Percentiles rank a stretch among this genome's conserved stretches.
phyloP scores from a whole-genome alignment of 2,329 filamentous ascomycete species.

The Claviceps pazoutovae region DNA sequence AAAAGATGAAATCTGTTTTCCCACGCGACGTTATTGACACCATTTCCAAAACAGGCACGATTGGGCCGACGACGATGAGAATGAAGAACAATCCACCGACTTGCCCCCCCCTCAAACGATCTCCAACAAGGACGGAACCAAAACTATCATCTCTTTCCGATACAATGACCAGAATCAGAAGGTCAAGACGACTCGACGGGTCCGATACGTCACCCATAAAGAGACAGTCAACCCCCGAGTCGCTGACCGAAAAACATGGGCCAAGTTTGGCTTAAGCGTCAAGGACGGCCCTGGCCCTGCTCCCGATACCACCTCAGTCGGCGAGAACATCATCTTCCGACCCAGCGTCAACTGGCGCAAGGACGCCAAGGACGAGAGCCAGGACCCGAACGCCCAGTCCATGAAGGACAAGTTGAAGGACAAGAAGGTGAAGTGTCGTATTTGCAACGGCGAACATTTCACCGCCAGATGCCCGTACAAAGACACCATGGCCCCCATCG shows the following conservation, averaged over 20 bases:
- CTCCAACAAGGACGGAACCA: slow-evolving; percentile 95
- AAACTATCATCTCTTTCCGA: slow-evolving; percentile 82
- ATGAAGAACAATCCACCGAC: slow-evolving; percentile 53
- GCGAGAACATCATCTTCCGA: slow-evolving; percentile 96
- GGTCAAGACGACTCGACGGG: slow-evolving; percentile 91
- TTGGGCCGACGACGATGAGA: slow-evolving; percentile 94
- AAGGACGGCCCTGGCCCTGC: slow-evolving; percentile 74
- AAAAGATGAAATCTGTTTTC: no score
- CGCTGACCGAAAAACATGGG: slow-evolving; percentile 83
- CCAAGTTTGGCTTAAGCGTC: slow-evolving; percentile 83
- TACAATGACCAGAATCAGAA: slow-evolving; percentile 90
- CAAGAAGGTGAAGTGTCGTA: slow-evolving; percentile 99
- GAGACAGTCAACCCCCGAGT: slow-evolving; percentile 94
- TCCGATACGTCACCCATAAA: slow-evolving; percentile 82
- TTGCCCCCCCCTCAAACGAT: slow-evolving; percentile 81
- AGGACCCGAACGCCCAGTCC: slow-evolving; percentile 56
- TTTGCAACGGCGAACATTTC: slow-evolving; percentile 98
- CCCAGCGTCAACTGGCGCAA: slow-evolving; percentile 90
- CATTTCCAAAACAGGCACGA: slow-evolving; percentile 42
- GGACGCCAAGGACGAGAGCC: slow-evolving; percentile 68
- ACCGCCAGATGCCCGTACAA: slow-evolving; percentile 98
- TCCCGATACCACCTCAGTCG: slow-evolving; percentile 79
- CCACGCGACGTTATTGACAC: slow-evolving; percentile 18
- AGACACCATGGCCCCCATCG: slow-evolving; percentile 91
- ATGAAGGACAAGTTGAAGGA: slow-evolving; percentile 82